Evolutionary conservation across 2,329 filamentous ascomycete species (phyloP).

Genomic region (Ophioceras dolichostomum): DNA sequence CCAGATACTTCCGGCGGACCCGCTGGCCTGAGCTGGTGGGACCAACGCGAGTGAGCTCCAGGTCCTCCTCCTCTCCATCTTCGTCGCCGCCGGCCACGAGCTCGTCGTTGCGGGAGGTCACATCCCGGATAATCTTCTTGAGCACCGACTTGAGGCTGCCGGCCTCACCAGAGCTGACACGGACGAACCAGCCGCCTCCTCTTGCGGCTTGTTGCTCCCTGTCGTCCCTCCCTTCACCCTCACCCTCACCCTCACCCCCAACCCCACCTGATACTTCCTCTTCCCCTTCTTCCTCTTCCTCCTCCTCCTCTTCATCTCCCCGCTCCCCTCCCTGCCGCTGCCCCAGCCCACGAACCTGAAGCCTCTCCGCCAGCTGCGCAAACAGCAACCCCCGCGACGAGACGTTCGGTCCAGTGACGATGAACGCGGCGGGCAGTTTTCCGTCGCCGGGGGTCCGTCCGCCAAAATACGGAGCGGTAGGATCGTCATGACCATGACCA

Average conservation of each 20-base stretch:
- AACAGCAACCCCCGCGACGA: conserved; percentile 60
- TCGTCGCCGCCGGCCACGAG: conserved; percentile 29
- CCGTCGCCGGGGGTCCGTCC: conserved; percentile 19
- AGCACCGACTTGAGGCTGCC: conserved; percentile 60
- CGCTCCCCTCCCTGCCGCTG: no score
- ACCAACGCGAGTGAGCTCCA: neutral
- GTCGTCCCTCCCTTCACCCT: no score
- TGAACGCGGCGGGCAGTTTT: conserved; percentile 56
- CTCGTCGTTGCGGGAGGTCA: conserved; percentile 24
- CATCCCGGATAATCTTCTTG: conserved; percentile 61
- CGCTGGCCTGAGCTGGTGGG: conserved; percentile 12
- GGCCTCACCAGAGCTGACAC: conserved; percentile 59
- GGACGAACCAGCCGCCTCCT: conserved; percentile 48
- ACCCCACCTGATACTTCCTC: no score
- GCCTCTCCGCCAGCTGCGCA: conserved; percentile 49
- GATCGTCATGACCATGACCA: no score
- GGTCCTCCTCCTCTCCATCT: conserved; percentile 23
- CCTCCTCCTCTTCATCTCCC: no score
- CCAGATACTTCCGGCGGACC: conserved; percentile 46
- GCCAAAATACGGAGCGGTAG: no score
- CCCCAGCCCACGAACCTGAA: no score
- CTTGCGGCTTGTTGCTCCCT: no score
- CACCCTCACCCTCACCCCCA: no score
- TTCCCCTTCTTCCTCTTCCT: no score
- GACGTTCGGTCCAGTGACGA: conserved; percentile 68